Conservation (phyloP, 2,329 filamentous ascomycete species). For the Colletotrichum magnum region DNA sequence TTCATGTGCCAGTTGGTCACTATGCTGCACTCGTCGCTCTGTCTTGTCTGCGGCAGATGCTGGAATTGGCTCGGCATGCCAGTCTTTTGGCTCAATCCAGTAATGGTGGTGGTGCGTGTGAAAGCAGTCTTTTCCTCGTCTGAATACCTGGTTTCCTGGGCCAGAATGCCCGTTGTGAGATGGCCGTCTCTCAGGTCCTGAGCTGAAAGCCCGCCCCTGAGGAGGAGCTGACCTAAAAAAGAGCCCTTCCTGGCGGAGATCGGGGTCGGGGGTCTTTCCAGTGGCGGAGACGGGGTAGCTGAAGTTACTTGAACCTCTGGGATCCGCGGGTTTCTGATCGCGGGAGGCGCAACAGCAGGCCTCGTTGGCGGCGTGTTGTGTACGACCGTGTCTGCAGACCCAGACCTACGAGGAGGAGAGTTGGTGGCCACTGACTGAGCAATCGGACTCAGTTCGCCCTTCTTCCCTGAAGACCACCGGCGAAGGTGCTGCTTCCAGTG, state of each 20-base stretch:
- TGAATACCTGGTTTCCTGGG: not conserved
- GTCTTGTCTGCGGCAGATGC: not conserved
- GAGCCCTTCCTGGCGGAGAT: conserved; percentile 10
- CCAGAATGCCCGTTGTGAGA: not conserved
- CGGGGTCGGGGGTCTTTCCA: not conserved
- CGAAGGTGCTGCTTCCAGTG: conserved; percentile 61
- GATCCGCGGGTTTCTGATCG: not conserved
- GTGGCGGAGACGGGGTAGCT: not conserved
- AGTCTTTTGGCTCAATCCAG: conserved; percentile 60
- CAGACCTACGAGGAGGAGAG: conserved; percentile 33
- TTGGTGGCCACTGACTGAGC: conserved; percentile 53
- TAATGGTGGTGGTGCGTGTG: conserved; percentile 76
- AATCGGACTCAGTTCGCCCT: conserved; percentile 63
- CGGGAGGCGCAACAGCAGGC: conserved; percentile 6
- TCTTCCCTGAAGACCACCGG: conserved; percentile 67
- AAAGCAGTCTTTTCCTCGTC: conserved; percentile 57
- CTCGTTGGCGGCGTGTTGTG: conserved; percentile 50
- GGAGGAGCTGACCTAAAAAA: conserved; percentile 43
- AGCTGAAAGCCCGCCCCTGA: conserved; percentile 28
- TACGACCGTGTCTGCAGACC: conserved; percentile 56
- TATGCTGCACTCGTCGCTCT: conserved; percentile 29
- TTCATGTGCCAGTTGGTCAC: conserved; percentile 23
- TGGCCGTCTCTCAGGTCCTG: conserved; percentile 1
- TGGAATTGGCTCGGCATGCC: conserved; percentile 16
- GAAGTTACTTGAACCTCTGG: not conserved